Conservation (phyloP, 176 grass and related monocot genomes). For the Juncus effusus region DNA sequence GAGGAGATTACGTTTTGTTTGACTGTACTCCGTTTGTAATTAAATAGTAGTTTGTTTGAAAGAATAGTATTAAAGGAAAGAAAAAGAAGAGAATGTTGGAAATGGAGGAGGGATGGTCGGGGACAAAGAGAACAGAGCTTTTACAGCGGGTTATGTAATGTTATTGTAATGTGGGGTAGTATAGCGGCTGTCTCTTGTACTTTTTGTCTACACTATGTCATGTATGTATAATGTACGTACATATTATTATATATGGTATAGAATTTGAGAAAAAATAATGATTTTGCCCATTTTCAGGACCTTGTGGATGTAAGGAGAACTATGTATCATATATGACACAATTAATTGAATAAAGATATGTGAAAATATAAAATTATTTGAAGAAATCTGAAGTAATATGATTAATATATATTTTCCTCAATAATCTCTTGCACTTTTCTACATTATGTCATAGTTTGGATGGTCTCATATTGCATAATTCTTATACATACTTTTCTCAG, state of each 20-base stretch:
- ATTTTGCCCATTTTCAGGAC: neutral
- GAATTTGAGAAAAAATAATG: neutral
- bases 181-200: conserved; percentile 29
- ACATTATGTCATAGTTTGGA: no score
- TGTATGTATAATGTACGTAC: neutral
- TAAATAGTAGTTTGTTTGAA: neutral
- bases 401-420: no score
- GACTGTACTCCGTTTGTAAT: neutral
- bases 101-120: conserved; percentile 19
- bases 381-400: no score
- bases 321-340: neutral
- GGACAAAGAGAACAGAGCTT: conserved; percentile 28
- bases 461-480: no score
- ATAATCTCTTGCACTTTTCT: no score
- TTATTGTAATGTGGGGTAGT: conserved; percentile 7
- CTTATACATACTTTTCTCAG: no score
- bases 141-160: conserved; percentile 14
- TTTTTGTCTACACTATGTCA: neutral
- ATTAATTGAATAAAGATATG: no score
- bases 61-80: neutral
- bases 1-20: neutral
- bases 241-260: neutral
- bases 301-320: neutral
- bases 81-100: conserved; percentile 12
- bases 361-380: no score